phyloP scores from a whole-genome alignment of 352 stramenopile species.

The Phytophthora rubi region DNA sequence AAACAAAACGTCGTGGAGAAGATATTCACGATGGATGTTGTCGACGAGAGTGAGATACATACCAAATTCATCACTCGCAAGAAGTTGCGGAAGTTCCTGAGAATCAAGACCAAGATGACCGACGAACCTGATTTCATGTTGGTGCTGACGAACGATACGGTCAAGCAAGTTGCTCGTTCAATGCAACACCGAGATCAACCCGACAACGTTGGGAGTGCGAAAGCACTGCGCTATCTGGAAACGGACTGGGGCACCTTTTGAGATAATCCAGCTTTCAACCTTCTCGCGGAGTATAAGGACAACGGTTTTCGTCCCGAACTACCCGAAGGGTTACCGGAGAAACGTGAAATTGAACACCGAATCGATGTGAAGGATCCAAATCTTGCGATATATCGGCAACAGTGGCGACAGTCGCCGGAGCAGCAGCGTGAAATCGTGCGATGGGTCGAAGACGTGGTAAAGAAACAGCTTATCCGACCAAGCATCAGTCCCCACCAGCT shows the following conservation, averaged over 20 bases:
- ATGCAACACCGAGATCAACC: background rate
- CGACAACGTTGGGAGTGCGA: constrained; percentile 14
- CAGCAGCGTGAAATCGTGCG: constrained; percentile 13
- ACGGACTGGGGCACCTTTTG: constrained; percentile 14
- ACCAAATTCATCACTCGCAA: constrained; percentile 17
- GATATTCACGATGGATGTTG: constrained; percentile 14
- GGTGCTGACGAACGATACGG: constrained; percentile 16
- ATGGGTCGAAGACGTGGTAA: constrained; percentile 6
- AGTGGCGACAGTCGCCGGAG: constrained; percentile 23
- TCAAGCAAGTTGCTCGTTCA: constrained; percentile 10
- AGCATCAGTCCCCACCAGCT: constrained; percentile 15
- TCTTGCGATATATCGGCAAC: constrained; percentile 10
- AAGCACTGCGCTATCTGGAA: constrained; percentile 19
- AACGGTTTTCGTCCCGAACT: constrained; percentile 10
- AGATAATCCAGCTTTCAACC: constrained; percentile 6
- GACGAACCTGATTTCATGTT: constrained; percentile 25
- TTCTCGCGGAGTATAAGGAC: constrained; percentile 12
- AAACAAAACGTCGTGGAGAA: constrained; percentile 14
- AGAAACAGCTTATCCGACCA: constrained; percentile 13
- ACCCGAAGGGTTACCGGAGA: constrained; percentile 13
- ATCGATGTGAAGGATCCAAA: constrained; percentile 15
- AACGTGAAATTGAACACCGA: constrained; percentile 6
- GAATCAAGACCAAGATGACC: constrained; percentile 13
- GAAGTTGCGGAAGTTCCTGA: constrained; percentile 22
- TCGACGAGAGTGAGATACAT: background rate